These are phyloP conservation scores for Quercus gilva DNA, from an alignment of 306 rosid genomes.

Conservation along the genomic window DNA sequence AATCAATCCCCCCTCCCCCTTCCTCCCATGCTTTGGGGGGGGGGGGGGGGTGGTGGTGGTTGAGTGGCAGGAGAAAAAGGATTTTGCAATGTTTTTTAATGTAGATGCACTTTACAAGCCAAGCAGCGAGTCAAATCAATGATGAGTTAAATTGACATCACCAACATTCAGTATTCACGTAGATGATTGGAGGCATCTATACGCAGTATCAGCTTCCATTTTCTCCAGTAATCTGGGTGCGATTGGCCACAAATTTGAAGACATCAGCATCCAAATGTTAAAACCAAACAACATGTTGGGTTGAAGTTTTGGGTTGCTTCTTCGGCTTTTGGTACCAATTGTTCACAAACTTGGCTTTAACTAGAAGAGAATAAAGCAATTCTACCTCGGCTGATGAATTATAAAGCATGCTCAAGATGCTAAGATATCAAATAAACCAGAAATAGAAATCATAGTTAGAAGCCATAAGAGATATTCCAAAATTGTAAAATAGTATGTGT, in stretches of 20 bases:
- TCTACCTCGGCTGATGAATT: constrained; percentile 79
- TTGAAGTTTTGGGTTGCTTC: constrained; percentile 68
- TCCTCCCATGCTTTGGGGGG: too few species aligned
- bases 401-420: constrained; percentile 56
- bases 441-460: background rate
- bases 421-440: constrained; percentile 36
- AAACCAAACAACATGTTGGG: constrained; percentile 74
- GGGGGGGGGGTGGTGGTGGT: too few species aligned
- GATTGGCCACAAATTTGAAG: background rate
- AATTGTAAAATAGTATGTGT: background rate
- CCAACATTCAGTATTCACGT: too few species aligned
- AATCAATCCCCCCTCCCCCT: too few species aligned
- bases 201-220: background rate
- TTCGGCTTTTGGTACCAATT: constrained; percentile 72
- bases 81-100: background rate
- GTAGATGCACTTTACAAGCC: background rate
- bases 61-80: too few species aligned
- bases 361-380: constrained; percentile 65
- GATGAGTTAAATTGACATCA: too few species aligned
- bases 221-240: background rate
- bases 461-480: background rate
- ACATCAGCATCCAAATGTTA: constrained; percentile 22
- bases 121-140: too few species aligned
- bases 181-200: too few species aligned
- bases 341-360: constrained; percentile 80